A percentile compares a stretch with the other conserved stretches of the same genome.
phyloP scores from a whole-genome alignment of 441 rosid species.

The Viola pubescens region DNA sequence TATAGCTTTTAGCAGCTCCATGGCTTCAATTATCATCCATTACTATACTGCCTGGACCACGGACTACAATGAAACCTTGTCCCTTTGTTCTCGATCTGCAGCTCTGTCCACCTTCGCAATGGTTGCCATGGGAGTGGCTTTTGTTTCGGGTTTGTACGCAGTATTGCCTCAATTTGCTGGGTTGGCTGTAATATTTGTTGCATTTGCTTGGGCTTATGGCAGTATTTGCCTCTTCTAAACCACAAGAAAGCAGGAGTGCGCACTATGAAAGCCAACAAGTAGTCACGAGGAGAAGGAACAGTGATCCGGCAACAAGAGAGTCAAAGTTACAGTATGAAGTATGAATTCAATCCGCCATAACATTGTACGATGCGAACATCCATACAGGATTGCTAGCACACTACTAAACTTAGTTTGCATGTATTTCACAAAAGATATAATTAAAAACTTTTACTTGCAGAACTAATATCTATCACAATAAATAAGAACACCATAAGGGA shows the following conservation, averaged over 20 bases:
- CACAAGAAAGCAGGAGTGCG: no score
- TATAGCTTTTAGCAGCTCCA: conserved; percentile 31
- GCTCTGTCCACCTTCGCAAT: no score
- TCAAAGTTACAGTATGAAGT: not conserved
- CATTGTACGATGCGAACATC: not conserved
- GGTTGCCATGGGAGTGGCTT: no score
- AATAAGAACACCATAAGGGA: conserved; percentile 11
- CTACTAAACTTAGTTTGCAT: conserved; percentile 6
- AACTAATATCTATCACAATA: conserved; percentile 17
- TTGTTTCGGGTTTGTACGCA: no score
- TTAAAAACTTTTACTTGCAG: conserved; percentile 18
- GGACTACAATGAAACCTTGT: no score
- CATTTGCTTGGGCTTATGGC: no score
- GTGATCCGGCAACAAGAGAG: not conserved
- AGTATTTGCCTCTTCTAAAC: no score
- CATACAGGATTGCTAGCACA: conserved; percentile 4
- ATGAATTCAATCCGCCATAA: not conserved
- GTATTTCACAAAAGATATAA: conserved; percentile 10
- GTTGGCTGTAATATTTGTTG: no score
- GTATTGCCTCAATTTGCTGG: no score
- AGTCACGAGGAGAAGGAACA: not conserved
- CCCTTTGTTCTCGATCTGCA: no score
- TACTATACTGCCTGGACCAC: no score
- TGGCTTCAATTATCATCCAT: not conserved
- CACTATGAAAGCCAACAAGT: no score